Evolutionary conservation across 768 basidiomycete genomes (phyloP).

Genomic region (Suillus discolor): DNA sequence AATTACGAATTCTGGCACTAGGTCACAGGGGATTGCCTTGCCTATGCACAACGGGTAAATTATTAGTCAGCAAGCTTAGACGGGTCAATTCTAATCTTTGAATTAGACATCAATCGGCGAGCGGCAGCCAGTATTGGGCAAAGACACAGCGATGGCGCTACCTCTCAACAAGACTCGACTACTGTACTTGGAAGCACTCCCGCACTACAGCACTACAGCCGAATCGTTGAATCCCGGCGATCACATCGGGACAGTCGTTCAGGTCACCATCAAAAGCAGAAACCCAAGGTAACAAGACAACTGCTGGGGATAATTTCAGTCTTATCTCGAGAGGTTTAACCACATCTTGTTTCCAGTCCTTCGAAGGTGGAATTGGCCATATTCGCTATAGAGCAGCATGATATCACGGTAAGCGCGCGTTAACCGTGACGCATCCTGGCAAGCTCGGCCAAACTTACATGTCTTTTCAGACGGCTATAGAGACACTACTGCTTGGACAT

Average conservation of each 20-base stretch:
- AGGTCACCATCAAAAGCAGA: conserved; percentile 1
- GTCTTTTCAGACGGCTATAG: background rate
- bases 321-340: background rate
- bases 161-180: conserved; percentile 6
- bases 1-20: too few relatives aligned
- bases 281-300: background rate
- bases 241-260: conserved; percentile 1
- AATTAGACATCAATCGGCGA: background rate
- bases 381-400: conserved; percentile 2
- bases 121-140: background rate
- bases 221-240: background rate
- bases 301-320: background rate
- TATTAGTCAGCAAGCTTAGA: background rate
- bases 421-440: background rate
- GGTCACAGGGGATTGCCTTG: too few relatives aligned
- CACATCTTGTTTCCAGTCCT: background rate
- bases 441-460: background rate
- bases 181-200: background rate
- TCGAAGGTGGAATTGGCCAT: background rate
- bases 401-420: background rate
- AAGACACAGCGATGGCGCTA: background rate
- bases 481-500: background rate
- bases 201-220: background rate
- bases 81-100: too few relatives aligned
- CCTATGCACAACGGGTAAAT: too few relatives aligned